Evolutionary conservation across 768 basidiomycete genomes (phyloP), one percentile per base, ranked within the genome.

Genomic region (Amanita jacksonii): DNA sequence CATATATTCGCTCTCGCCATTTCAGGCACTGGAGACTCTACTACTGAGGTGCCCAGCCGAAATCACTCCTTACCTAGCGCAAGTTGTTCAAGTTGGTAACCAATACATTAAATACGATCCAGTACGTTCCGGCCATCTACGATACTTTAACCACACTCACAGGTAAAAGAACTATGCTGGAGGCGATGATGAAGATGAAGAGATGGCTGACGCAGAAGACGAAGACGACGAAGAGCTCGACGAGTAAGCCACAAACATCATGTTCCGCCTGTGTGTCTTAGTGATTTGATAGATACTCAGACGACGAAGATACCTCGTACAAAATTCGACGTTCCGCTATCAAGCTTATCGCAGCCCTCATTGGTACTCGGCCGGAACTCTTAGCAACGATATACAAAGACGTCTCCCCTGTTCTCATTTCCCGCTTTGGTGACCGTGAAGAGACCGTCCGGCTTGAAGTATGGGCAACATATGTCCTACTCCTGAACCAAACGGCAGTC

Each of bases 251-350:
- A n/a, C n/a, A n/a, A n/a, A n/a, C n/a, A n/a, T n/a, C n/a, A n/a
- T n/a, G n/a, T n/a, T n/a, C n/a, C n/a, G 18, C 10, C 20, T 28
- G 10, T 15, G 5, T 38, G 19, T 10, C 5, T 2, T 31, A 10
- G 25, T 13, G 5, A 15, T 10, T 13, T 18, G 15, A 24, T 51
- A 93, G 89, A 50, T 97, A 96, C 61, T 91, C 90, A 5, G 96
- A 99, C 53, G 96, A 99, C 46, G 96, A 98, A 60, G 96, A 99
- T 57, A 88, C 86, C 8, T 97, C 94, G 0, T 98, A 96, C 76
- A 97, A 97, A 62, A 89, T 96, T 46, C 84, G 96, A 51, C 80
- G 96, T 35, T 83, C 89, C 5, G 84, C 96, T 5, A 90, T 92
- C 13, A 97, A 97, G 59, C 69, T 98, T 3, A 72, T 98, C 12